phyloP scores from a whole-genome alignment of 1,284 basidiomycete species.

The Papiliotrema flavescens region DNA sequence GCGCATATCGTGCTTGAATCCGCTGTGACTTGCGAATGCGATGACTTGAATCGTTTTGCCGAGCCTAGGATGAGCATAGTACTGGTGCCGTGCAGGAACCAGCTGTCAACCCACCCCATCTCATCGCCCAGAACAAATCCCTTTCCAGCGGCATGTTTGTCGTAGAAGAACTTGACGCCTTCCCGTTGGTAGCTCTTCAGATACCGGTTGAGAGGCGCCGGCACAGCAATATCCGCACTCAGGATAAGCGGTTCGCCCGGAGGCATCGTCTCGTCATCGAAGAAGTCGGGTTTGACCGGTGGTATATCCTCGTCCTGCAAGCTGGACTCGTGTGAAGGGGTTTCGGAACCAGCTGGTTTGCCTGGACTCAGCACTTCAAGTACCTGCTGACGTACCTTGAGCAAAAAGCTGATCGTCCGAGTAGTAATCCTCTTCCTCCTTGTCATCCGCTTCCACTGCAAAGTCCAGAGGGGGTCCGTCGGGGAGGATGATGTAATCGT shows the following conservation, averaged over 20 bases:
- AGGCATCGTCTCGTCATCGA: slow-evolving; percentile 7
- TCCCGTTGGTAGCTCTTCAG: slow-evolving; percentile 52
- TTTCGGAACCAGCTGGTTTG: not conserved
- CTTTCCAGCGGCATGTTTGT: slow-evolving; percentile 44
- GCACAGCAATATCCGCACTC: slow-evolving; percentile 40
- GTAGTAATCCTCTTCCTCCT: slow-evolving; percentile 16
- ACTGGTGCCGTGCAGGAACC: not conserved
- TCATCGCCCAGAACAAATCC: slow-evolving; percentile 54
- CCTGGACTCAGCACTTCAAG: not conserved
- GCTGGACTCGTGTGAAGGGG: not conserved
- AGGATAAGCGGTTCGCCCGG: slow-evolving; percentile 23
- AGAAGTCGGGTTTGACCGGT: not conserved
- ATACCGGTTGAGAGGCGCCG: slow-evolving; percentile 51
- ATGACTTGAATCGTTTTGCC: slow-evolving; percentile 52
- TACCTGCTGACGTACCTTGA: slow-evolving; percentile 3
- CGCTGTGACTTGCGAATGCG: slow-evolving; percentile 30
- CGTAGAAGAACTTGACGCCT: slow-evolving; percentile 51
- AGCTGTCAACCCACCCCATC: slow-evolving; percentile 47
- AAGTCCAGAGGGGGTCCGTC: not conserved
- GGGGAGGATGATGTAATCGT: slow-evolving; percentile 12
- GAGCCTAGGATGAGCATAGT: slow-evolving; percentile 18
- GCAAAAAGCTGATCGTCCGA: slow-evolving; percentile 28
- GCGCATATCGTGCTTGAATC: not conserved
- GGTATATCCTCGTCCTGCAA: not conserved
- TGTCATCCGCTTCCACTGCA: not conserved